Evolutionary conservation across 2,329 filamentous ascomycete species (phyloP).

Genomic region (Corynespora cassiicola): DNA sequence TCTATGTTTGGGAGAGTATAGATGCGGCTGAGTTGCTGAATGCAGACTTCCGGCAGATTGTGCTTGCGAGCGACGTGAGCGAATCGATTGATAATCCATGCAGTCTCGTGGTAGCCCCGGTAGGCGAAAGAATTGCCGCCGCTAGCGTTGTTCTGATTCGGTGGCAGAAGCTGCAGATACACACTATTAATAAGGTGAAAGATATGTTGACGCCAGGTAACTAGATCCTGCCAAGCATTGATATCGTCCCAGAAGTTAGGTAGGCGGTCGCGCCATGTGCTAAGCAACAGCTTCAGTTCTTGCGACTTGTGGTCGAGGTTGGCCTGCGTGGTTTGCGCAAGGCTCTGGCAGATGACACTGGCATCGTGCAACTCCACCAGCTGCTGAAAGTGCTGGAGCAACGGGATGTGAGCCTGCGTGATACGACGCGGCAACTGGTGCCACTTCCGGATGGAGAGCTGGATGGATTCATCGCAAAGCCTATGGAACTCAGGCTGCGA

Average conservation of each 20-base stretch:
- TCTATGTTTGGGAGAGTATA: slow-evolving; percentile 99
- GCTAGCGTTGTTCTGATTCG: slow-evolving; percentile 75
- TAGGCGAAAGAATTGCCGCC: slow-evolving; percentile 97
- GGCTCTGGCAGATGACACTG: slow-evolving; percentile 91
- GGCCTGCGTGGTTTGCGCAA: slow-evolving; percentile 79
- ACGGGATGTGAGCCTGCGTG: slow-evolving; percentile 92
- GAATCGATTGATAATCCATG: slow-evolving; percentile 99
- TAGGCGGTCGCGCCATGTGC: slow-evolving; percentile 92
- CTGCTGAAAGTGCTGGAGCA: slow-evolving; percentile 97
- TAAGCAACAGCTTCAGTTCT: slow-evolving; percentile 90
- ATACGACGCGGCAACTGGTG: slow-evolving; percentile 94
- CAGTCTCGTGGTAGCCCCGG: slow-evolving; percentile 96
- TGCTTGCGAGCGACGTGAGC: slow-evolving; percentile 98
- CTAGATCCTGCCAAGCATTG: slow-evolving; percentile 97
- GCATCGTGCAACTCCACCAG: slow-evolving; percentile 97
- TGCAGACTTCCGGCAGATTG: slow-evolving; percentile 94
- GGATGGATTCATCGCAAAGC: slow-evolving; percentile 94
- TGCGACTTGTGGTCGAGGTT: slow-evolving; percentile 95
- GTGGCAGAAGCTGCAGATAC: slow-evolving; percentile 84
- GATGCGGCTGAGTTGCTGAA: slow-evolving; percentile 94
- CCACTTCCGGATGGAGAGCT: slow-evolving; percentile 97
- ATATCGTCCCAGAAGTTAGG: slow-evolving; percentile 99
- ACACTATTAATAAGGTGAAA: slow-evolving; percentile 96
- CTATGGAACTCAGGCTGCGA: slow-evolving; percentile 80
- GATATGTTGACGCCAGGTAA: slow-evolving; percentile 99